Conservation (phyloP, 129 eudicot genomes). For the Helianthus tuberosus region DNA sequence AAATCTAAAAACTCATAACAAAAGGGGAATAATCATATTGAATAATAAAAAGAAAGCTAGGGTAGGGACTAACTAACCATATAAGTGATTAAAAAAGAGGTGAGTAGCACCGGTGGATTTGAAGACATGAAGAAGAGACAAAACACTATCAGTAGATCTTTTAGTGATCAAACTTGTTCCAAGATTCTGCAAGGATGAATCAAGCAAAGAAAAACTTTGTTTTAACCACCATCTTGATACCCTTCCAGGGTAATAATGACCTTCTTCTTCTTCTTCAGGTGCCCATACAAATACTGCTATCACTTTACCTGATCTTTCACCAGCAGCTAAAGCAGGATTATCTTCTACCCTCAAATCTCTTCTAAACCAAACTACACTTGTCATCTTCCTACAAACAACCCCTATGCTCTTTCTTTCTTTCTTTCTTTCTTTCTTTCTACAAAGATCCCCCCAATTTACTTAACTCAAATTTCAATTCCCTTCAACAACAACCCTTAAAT, state of each 20-base stretch:
- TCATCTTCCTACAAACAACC: constrained; percentile 29
- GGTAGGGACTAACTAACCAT: constrained; percentile 51
- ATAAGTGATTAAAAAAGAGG: constrained; percentile 86
- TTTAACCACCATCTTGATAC: constrained; percentile 99
- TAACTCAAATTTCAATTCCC: constrained; percentile 1
- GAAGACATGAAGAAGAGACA: constrained; percentile 78
- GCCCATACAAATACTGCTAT: constrained; percentile 83
- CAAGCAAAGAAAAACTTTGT: constrained; percentile 80
- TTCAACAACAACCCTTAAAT: not conserved
- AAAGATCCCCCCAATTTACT: not conserved
- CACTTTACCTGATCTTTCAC: constrained; percentile 86
- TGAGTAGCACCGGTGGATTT: constrained; percentile 88
- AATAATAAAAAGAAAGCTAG: too few relatives aligned
- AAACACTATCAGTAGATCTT: constrained; percentile 84
- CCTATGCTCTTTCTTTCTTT: too few relatives aligned
- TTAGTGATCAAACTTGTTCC: constrained; percentile 81
- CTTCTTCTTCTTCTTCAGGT: constrained; percentile 99
- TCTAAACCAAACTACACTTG: constrained; percentile 93
- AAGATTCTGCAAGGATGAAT: constrained; percentile 72
- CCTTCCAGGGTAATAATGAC: constrained; percentile 88
- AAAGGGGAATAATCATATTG: not conserved
- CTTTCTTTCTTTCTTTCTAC: too few relatives aligned
- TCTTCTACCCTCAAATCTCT: constrained; percentile 98
- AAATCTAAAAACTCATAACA: not conserved
- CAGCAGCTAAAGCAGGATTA: constrained; percentile 94